Base-by-base conservation (phyloP, 2,329 filamentous ascomycete species). In the Magnaporthiopsis rhizophila region DNA sequence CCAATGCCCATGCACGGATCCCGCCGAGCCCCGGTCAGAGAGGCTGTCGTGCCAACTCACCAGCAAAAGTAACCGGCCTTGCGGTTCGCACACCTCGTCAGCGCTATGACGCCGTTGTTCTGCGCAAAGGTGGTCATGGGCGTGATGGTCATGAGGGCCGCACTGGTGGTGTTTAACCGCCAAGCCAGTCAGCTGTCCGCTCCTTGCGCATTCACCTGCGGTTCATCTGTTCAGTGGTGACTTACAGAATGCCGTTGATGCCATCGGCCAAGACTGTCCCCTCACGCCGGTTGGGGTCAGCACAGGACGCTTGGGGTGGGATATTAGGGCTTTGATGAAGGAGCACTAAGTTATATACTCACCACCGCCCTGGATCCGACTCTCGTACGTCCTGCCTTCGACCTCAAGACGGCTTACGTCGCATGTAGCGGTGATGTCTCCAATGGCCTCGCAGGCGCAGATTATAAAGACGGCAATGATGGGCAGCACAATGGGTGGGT, bases 41-140 rank as follows among this genome's bases (percentile, higher is more conserved):
- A 5, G 15, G 24, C 15, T 15, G 21, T 6, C 1, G 7, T 7
- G 18, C n/a, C 60, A 28, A 68, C 72, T 65, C 67, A 75, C 75
- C 84, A 92, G 72, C 87, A 89, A 61, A 87, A 89, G 73, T 92
- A 92, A 5, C 91, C 91, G 6, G 90, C 91, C 60, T 87, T 89
- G 64, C 91, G 85, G 74, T 92, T 94, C 0, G 91, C 91, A 73
- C 90, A 94, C 21, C 90, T 84, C 0, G 91, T 95, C 59, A 95
- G 80, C 0, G 90, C 89, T 66, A 95, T 93, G 62, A 94, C 89
- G 50, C 90, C 90, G 73, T 94, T 93, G 78, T 94, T 94, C 74
- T 93, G 90, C 0, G 90, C 90, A 69, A 93, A 93, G 0, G 87
- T 89, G 1, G 86, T 88, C 85, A 93, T 90, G 36, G 90, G 90